Base-by-base conservation (phyloP, 805 yeast genomes). In the Ogataea sp. region DNA sequence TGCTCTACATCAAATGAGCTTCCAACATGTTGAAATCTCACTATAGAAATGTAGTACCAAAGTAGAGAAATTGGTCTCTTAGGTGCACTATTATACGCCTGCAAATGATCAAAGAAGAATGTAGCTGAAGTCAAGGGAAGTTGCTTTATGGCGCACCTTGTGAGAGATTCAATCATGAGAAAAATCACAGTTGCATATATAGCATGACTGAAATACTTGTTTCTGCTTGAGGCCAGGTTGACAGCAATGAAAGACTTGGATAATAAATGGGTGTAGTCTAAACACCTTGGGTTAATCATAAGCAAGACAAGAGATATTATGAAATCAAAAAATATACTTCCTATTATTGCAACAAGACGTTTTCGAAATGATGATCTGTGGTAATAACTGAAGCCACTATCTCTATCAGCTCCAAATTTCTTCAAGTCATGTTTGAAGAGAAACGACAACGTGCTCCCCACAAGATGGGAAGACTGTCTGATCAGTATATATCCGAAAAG, bases 161-260 rank as follows among this genome's bases (percentile, higher is more conserved):
- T 27, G n/a, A 31, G 8, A 21, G 31, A 21, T 20, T 53, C 59
- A 14, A 49, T 23, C 1, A 43, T 13, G 9, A 56, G 26, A 3
- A 58, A 34, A 3, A 56, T 30, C 2, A 31, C 6, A 4, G 49
- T 13, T 20, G 53, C 36, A 3, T 51, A 23, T 2, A 60, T 16
- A 4, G 66, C 60, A 46, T 61, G 61, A 8, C 50, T 26, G 5
- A 52, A 38, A 26, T 52, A 50, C 36, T 58, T 45, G 34, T 52
- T 46, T 36, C 46, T 51, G 6, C 57, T 46, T 1, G 64, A 58
- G 0, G 63, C 57, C 18, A 62, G 32, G 20, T 47, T 58, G 13
- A 64, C 51, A 1, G 65, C 65, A n/a, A 62, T 47, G 30, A 57
- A 47, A 0, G 64, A 56, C 42, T 60, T 61, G 6, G 65, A 57